Conservation (phyloP, 108 stramenopile genomes). For the Skeletonema tropicum region DNA sequence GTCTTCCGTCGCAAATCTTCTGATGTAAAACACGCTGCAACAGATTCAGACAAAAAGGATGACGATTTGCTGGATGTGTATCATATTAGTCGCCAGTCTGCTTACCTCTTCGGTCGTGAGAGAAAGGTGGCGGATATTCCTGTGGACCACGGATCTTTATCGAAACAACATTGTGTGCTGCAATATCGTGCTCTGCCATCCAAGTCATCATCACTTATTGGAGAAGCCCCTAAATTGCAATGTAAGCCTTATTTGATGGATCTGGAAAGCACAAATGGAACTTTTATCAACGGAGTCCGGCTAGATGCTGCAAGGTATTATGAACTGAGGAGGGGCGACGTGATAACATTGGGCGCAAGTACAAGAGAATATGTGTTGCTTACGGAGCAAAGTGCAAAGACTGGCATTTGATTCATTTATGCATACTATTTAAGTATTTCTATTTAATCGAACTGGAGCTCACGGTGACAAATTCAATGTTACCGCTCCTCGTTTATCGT, state of each 20-base stretch:
- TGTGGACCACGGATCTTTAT: slow-evolving; percentile 83
- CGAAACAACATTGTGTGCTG: slow-evolving; percentile 96
- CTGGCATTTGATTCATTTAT: slow-evolving; percentile 16
- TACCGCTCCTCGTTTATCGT: slow-evolving; percentile 40
- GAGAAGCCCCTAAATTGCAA: slow-evolving; percentile 35
- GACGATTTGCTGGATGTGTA: slow-evolving; percentile 77
- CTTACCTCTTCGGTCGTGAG: slow-evolving; percentile 94
- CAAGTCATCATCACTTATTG: slow-evolving; percentile 18
- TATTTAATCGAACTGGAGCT: neutral
- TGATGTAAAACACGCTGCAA: neutral
- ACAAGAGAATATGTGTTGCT: slow-evolving; percentile 95
- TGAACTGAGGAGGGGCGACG: slow-evolving; percentile 91
- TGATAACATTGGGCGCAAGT: slow-evolving; percentile 87
- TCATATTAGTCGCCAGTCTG: slow-evolving; percentile 87
- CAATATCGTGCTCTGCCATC: slow-evolving; percentile 87
- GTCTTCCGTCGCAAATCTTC: slow-evolving; percentile 75
- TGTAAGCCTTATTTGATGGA: slow-evolving; percentile 97
- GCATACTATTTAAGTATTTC: neutral
- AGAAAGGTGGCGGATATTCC: slow-evolving; percentile 87
- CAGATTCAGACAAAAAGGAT: slow-evolving; percentile 4
- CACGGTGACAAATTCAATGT: neutral
- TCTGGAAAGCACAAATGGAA: slow-evolving; percentile 95
- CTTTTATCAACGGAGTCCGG: slow-evolving; percentile 89
- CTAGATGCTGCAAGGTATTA: slow-evolving; percentile 95
- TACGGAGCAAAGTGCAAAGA: slow-evolving; percentile 65